These are phyloP conservation scores for Ophiostoma sp. DNA, from an alignment of 2,329 filamentous ascomycete genomes.

Conservation along the genomic window DNA sequence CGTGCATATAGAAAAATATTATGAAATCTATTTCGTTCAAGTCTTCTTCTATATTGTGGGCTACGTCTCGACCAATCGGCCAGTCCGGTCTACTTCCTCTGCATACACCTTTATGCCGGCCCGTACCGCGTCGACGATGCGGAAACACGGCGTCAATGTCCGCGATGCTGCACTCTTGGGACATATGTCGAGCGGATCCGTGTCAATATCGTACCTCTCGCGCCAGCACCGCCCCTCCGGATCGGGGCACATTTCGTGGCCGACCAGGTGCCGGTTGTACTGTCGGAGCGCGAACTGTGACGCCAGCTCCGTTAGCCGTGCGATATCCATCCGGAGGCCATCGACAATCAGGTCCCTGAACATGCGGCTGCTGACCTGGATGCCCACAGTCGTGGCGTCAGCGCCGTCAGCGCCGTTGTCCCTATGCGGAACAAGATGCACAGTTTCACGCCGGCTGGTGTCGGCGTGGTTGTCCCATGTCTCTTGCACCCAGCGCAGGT, in stretches of 20 bases:
- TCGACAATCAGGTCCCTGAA: constrained; percentile 4
- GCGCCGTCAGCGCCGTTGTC: background rate
- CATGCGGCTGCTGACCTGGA: constrained; percentile 11
- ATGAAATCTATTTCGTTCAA: too few species aligned
- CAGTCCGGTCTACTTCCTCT: background rate
- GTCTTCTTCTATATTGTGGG: too few species aligned
- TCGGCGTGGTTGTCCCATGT: background rate
- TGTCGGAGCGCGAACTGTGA: constrained; percentile 16
- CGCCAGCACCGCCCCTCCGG: constrained; percentile 19
- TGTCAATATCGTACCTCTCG: constrained; percentile 21
- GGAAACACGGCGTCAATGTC: constrained; percentile 20
- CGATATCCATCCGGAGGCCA: constrained; percentile 13
- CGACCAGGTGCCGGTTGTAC: constrained; percentile 20
- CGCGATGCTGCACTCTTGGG: constrained; percentile 18
- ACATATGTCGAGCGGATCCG: constrained; percentile 20
- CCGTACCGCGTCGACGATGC: constrained; percentile 17
- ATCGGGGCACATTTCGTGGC: constrained; percentile 20
- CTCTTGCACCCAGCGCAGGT: constrained; percentile 16
- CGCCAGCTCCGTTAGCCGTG: constrained; percentile 17
- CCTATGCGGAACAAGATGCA: background rate
- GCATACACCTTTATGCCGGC: constrained; percentile 15
- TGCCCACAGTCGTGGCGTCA: background rate
- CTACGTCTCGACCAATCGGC: background rate
- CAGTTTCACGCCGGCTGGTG: background rate
- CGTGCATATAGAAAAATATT: too few species aligned